Evolutionary conservation across 2,329 filamentous ascomycete species (phyloP).

Genomic region (Didymella lethalis): DNA sequence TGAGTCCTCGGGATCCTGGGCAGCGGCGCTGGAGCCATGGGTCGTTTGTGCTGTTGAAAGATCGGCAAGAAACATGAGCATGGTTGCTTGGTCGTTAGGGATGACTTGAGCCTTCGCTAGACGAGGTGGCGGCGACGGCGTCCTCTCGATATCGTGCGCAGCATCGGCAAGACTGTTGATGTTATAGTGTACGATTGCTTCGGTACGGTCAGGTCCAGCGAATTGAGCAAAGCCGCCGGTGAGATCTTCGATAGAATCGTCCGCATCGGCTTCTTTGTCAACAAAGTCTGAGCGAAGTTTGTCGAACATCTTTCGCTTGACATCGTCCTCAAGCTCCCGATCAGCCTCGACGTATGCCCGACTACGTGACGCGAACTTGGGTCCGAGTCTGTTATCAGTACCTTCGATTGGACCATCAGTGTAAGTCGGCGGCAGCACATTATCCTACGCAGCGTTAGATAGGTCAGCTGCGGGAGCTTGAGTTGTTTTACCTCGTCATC

Average conservation of each 20-base stretch:
- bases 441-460: constrained; percentile 35
- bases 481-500: constrained; percentile 50
- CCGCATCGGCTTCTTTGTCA: constrained; percentile 42
- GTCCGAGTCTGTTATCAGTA: constrained; percentile 39
- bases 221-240: constrained; percentile 52
- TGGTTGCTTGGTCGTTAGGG: constrained; percentile 53
- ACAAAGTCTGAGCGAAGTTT: constrained; percentile 36
- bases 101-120: constrained; percentile 34
- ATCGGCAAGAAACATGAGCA: constrained; percentile 51
- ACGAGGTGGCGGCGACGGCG: constrained; percentile 36
- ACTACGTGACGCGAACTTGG: constrained; percentile 53
- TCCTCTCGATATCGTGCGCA: constrained; percentile 46
- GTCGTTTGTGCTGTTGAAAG: constrained; percentile 39
- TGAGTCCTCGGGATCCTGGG: background rate
- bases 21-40: background rate
- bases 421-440: constrained; percentile 45
- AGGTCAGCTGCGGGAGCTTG: background rate
- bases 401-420: constrained; percentile 36
- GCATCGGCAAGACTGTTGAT: constrained; percentile 47
- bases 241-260: constrained; percentile 40
- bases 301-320: constrained; percentile 35
- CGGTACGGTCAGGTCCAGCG: constrained; percentile 52
- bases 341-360: constrained; percentile 52
- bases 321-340: constrained; percentile 44
- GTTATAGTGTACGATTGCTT: constrained; percentile 50